A percentile compares a stretch with the other conserved stretches of the same genome.
phyloP scores from a whole-genome alignment of 2,329 filamentous ascomycete species.

The Penicillium sp. region DNA sequence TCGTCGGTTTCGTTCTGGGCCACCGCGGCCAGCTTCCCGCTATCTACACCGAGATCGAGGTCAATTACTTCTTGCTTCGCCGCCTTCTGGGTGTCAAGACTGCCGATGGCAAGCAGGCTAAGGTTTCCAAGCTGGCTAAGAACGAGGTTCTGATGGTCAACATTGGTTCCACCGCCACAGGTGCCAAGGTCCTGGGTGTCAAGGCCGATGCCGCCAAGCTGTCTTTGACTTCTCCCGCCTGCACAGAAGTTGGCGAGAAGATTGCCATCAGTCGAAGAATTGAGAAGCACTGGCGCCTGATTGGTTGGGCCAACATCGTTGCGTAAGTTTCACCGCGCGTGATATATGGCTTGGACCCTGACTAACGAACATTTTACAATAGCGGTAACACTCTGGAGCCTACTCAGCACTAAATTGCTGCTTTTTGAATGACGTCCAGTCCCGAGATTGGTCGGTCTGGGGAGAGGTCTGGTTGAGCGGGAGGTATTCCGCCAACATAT shows the following conservation, averaged over 20 bases:
- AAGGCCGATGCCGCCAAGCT: constrained; percentile 98
- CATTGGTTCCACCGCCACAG: constrained; percentile 95
- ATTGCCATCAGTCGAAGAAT: constrained; percentile 94
- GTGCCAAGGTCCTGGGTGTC: constrained; percentile 94
- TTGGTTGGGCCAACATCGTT: constrained; percentile 83
- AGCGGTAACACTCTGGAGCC: constrained; percentile 51
- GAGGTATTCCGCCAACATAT: constrained; percentile 7
- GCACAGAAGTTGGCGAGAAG: constrained; percentile 97
- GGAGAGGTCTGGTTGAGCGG: constrained; percentile 11
- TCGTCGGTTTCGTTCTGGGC: constrained; percentile 96
- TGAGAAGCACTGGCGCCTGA: constrained; percentile 98
- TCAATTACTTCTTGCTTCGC: constrained; percentile 98
- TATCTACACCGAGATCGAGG: constrained; percentile 97
- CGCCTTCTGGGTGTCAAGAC: constrained; percentile 95
- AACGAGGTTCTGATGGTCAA: constrained; percentile 99
- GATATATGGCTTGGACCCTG: neutral
- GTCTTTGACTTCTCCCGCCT: constrained; percentile 86
- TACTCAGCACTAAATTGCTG: constrained; percentile 36
- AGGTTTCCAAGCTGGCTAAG: constrained; percentile 97
- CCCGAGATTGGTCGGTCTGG: constrained; percentile 10
- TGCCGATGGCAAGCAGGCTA: constrained; percentile 97
- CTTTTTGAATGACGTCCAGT: constrained; percentile 17
- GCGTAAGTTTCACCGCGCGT: constrained; percentile 39
- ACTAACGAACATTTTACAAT: constrained; percentile 7
- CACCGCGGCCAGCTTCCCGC: constrained; percentile 89